These are phyloP conservation scores for Prunus kanzakura DNA, from an alignment of 306 rosid species.

Conservation along the genomic window DNA sequence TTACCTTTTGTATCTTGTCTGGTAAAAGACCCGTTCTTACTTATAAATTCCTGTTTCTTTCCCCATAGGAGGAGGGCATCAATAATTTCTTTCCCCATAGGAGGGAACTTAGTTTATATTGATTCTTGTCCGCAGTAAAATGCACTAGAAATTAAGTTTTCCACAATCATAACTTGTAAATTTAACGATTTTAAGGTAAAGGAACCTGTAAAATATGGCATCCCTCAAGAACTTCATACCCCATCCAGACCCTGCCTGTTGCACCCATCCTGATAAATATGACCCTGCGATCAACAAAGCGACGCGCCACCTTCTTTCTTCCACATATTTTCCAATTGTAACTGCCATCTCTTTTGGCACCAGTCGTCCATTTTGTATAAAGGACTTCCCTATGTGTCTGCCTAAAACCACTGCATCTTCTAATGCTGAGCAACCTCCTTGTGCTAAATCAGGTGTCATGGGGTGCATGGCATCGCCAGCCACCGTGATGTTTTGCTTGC, in stretches of 20 bases:
- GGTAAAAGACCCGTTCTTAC: too few species aligned
- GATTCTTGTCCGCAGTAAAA: too few species aligned
- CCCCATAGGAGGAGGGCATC: too few species aligned
- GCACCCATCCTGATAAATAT: conserved; percentile 24
- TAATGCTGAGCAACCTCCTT: conserved; percentile 8
- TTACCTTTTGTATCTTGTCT: too few species aligned
- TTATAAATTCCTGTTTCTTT: too few species aligned
- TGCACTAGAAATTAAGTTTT: neutral
- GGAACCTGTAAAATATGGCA: conserved; percentile 6
- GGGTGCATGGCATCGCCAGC: conserved; percentile 27
- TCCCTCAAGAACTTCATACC: conserved; percentile 15
- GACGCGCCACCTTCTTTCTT: conserved; percentile 29
- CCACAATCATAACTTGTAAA: conserved; percentile 16
- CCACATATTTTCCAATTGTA: conserved; percentile 2
- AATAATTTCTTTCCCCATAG: too few species aligned
- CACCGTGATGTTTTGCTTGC: conserved; percentile 15
- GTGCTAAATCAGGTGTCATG: conserved; percentile 23
- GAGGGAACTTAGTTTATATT: too few species aligned
- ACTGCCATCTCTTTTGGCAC: neutral
- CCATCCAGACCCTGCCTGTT: conserved; percentile 13
- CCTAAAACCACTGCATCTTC: conserved; percentile 25
- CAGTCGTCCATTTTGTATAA: neutral
- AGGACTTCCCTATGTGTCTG: neutral
- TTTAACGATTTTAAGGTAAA: neutral
- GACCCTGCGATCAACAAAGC: conserved; percentile 2